Evolutionary conservation across 345 rosid genomes (phyloP).

Genomic region (Iberis pinnata): DNA sequence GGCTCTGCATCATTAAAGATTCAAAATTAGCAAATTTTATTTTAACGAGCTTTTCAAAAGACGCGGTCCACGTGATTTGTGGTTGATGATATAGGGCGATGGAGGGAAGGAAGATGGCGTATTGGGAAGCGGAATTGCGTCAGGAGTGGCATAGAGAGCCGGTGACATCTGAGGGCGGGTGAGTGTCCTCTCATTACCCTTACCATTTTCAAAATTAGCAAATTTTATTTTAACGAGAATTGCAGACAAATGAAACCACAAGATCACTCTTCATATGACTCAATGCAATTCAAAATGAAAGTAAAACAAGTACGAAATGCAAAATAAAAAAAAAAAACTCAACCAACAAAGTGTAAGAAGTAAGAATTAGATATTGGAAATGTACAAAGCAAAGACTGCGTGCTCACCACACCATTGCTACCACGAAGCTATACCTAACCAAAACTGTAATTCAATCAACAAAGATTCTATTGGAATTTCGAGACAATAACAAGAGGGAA

Average conservation of each 20-base stretch:
- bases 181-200: slow-evolving; percentile 37
- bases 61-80: slow-evolving; percentile 67
- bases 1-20: slow-evolving; percentile 38
- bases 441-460: slow-evolving; percentile 1
- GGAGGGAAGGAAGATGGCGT: slow-evolving; percentile 71
- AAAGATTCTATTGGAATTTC: background rate
- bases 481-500: too few relatives aligned
- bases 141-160: slow-evolving; percentile 69
- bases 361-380: background rate
- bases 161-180: slow-evolving; percentile 60
- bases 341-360: background rate
- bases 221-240: too few relatives aligned
- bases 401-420: slow-evolving; percentile 3
- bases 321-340: background rate
- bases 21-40: slow-evolving; percentile 1
- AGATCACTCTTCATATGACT: too few relatives aligned
- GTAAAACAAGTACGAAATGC: background rate
- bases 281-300: too few relatives aligned
- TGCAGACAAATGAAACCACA: background rate
- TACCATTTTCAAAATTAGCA: slow-evolving; percentile 40
- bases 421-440: slow-evolving; percentile 14
- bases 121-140: slow-evolving; percentile 60
- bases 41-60: slow-evolving; percentile 49
- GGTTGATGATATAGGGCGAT: slow-evolving; percentile 79
- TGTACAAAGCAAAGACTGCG: slow-evolving; percentile 10